These are phyloP conservation scores for Zygotorulaspora mrakii DNA, from an alignment of 1,139 yeast genomes.

Conservation along the genomic window DNA sequence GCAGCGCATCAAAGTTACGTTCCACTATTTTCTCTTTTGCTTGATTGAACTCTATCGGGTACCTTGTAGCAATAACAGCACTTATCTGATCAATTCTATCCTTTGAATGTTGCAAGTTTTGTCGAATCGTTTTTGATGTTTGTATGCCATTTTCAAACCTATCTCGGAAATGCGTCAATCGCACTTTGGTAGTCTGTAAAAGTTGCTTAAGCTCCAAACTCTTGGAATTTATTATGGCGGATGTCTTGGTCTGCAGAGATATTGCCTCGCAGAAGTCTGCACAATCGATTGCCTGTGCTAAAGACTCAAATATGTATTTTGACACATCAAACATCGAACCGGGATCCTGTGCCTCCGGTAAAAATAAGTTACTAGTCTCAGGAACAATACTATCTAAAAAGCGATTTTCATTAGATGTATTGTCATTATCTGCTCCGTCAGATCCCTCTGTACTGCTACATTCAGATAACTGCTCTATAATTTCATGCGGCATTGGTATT, in stretches of 20 bases:
- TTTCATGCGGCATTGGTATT: conserved; percentile 26
- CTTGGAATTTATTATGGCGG: conserved; percentile 34
- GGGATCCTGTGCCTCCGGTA: conserved; percentile 26
- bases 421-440: conserved; percentile 11
- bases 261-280: conserved; percentile 34
- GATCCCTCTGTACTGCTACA: conserved; percentile 16
- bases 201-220: conserved; percentile 32
- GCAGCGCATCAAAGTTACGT: conserved; percentile 18
- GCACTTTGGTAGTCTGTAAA: conserved; percentile 24
- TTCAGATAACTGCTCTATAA: conserved; percentile 15
- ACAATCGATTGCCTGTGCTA: conserved; percentile 29
- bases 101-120: conserved; percentile 22
- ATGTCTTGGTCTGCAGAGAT: conserved; percentile 34
- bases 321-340: conserved; percentile 34
- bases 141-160: conserved; percentile 27
- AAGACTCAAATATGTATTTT: conserved; percentile 31
- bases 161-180: conserved; percentile 18
- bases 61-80: conserved; percentile 22
- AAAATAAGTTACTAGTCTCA: conserved; percentile 17
- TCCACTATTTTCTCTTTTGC: conserved; percentile 33
- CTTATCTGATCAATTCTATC: conserved; percentile 24
- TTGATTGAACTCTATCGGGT: conserved; percentile 35
- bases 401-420: conserved; percentile 15
- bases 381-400: conserved; percentile 22
- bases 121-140: conserved; percentile 21